Conservation (phyloP, 257 asterid genomes). For the Przewalskia tangutica region DNA sequence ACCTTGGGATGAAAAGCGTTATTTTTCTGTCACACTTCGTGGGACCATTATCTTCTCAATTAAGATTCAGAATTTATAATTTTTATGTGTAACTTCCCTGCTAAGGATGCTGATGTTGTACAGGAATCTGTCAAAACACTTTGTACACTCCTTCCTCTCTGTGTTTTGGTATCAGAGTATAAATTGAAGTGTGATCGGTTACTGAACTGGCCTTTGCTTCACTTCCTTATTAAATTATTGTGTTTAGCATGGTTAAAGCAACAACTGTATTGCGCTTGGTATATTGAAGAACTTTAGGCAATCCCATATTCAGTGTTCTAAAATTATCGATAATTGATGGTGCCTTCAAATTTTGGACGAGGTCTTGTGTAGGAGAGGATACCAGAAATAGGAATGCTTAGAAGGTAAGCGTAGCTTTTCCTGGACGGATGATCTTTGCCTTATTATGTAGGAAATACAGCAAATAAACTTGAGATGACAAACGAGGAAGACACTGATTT, state of each 20-base stretch:
- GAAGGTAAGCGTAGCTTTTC: background rate
- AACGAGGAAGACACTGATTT: background rate
- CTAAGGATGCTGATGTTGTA: too few species aligned
- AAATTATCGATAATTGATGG: background rate
- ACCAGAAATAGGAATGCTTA: background rate
- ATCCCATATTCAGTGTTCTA: background rate
- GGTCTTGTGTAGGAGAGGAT: background rate
- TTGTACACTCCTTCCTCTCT: background rate
- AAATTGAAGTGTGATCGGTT: background rate
- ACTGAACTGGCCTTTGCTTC: background rate
- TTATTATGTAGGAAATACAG: background rate
- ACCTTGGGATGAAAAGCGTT: too few species aligned
- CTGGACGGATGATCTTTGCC: background rate
- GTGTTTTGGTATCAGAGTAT: background rate
- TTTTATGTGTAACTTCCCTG: too few species aligned
- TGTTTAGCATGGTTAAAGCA: too few species aligned
- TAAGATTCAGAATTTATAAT: too few species aligned
- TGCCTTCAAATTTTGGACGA: background rate
- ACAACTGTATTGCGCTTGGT: too few species aligned
- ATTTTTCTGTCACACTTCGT: too few species aligned
- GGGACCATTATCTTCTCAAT: too few species aligned
- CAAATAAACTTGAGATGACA: background rate
- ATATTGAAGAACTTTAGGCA: background rate
- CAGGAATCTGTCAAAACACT: too few species aligned
- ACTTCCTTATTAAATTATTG: too few species aligned